Percentiles rank a stretch among this genome's conserved stretches.
phyloP scores from a whole-genome alignment of 2,329 filamentous ascomycete species.

The Colletotrichum kahawae region DNA sequence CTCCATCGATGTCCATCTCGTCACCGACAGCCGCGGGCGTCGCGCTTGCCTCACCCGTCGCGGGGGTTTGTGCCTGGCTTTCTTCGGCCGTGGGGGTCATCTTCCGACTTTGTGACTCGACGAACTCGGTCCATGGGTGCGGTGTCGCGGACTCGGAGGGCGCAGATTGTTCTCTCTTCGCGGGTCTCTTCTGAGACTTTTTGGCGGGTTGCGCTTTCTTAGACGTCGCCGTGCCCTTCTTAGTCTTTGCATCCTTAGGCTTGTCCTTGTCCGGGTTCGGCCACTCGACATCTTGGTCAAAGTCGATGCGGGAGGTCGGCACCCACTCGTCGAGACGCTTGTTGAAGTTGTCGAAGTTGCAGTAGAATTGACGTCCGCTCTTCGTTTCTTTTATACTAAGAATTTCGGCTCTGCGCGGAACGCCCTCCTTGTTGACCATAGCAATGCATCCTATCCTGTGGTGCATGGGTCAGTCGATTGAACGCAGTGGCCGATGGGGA shows the following conservation, averaged over 20 bases:
- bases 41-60: constrained; percentile 46
- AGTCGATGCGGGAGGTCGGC: constrained; percentile 79
- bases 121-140: constrained; percentile 58
- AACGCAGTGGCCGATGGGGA: not conserved
- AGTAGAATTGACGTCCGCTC: constrained; percentile 88
- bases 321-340: constrained; percentile 90
- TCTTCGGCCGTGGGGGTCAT: constrained; percentile 47
- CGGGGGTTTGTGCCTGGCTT: constrained; percentile 48
- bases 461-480: not conserved
- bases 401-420: constrained; percentile 91
- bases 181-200: constrained; percentile 59
- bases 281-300: constrained; percentile 93
- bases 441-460: constrained; percentile 61
- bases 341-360: constrained; percentile 98
- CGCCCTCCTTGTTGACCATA: constrained; percentile 74
- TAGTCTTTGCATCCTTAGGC: constrained; percentile 76
- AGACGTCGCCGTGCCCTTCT: constrained; percentile 65
- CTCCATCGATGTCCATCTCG: constrained; percentile 62
- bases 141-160: constrained; percentile 59
- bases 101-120: constrained; percentile 53
- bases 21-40: constrained; percentile 51
- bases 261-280: constrained; percentile 87
- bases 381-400: constrained; percentile 92
- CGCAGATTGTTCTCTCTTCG: constrained; percentile 61
- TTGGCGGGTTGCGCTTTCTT: constrained; percentile 62